A percentile compares a stretch with the other conserved stretches of the same genome.
phyloP scores from a whole-genome alignment of 163 green algal genomes.

The Scenedesmus sp. region DNA sequence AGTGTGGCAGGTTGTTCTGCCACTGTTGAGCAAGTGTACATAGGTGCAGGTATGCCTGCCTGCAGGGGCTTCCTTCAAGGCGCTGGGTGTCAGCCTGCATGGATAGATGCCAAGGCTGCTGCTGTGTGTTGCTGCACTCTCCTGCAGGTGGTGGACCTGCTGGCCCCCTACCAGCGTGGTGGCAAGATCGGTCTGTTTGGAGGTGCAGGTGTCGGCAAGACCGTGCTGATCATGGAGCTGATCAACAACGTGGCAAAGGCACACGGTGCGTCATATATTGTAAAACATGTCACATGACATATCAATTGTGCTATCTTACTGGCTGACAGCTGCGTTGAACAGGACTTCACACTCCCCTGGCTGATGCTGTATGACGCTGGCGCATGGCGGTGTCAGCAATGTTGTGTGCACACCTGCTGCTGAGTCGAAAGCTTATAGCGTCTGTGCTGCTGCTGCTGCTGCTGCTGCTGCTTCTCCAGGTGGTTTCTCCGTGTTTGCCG shows the following conservation, averaged over 20 bases:
- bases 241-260: constrained; percentile 99
- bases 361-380: background rate
- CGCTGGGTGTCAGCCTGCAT: too few species aligned
- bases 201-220: constrained; percentile 99
- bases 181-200: constrained; percentile 99
- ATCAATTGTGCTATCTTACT: background rate
- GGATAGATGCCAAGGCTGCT: too few species aligned
- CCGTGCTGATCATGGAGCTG: constrained; percentile 99
- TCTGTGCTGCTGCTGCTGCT: background rate
- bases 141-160: constrained; percentile 97
- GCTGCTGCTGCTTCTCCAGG: constrained; percentile 66
- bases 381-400: background rate
- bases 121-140: too few species aligned
- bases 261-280: constrained; percentile 87
- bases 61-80: too few species aligned
- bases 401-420: background rate
- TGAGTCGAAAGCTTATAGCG: background rate
- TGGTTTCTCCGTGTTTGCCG: constrained; percentile 99
- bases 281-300: background rate
- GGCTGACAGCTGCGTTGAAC: background rate
- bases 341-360: background rate
- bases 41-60: too few species aligned
- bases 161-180: constrained; percentile 98
- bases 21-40: too few species aligned
- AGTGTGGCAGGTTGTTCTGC: too few species aligned